A percentile compares a stretch with the other conserved stretches of the same genome.
Evolutionary conservation across 176 grass and related monocot species (phyloP).

Genomic region (Tillandsia fasciculata): DNA sequence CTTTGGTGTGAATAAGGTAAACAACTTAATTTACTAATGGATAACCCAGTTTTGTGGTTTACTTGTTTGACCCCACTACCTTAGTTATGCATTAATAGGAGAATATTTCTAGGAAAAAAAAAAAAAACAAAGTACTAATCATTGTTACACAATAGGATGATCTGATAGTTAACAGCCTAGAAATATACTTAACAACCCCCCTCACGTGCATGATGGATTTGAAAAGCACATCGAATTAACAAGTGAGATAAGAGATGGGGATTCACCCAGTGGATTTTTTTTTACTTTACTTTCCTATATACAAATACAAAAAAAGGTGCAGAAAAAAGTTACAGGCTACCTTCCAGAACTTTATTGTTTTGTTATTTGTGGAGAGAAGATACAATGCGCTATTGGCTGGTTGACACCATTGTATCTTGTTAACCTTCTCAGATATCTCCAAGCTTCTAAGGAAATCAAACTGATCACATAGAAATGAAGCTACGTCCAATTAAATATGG

Average conservation of each 20-base stretch:
- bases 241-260: not conserved
- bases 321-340: slow-evolving; percentile 19
- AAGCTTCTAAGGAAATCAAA: slow-evolving; percentile 45
- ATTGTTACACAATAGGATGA: no score
- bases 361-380: slow-evolving; percentile 47
- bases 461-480: slow-evolving; percentile 14
- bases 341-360: slow-evolving; percentile 59
- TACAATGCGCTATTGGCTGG: slow-evolving; percentile 29
- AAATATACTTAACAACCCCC: no score
- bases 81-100: no score
- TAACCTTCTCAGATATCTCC: slow-evolving; percentile 48
- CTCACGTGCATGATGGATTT: no score
- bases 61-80: no score
- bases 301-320: not conserved
- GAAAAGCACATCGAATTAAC: no score
- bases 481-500: not conserved
- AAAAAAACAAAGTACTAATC: no score
- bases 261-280: not conserved
- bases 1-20: no score
- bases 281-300: not conserved
- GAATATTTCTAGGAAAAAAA: no score
- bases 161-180: no score
- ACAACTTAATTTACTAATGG: no score
- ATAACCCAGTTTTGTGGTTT: no score
- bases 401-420: slow-evolving; percentile 43